These are phyloP conservation scores for Solanum sitiens DNA, from an alignment of 257 asterid species.

Conservation along the genomic window DNA sequence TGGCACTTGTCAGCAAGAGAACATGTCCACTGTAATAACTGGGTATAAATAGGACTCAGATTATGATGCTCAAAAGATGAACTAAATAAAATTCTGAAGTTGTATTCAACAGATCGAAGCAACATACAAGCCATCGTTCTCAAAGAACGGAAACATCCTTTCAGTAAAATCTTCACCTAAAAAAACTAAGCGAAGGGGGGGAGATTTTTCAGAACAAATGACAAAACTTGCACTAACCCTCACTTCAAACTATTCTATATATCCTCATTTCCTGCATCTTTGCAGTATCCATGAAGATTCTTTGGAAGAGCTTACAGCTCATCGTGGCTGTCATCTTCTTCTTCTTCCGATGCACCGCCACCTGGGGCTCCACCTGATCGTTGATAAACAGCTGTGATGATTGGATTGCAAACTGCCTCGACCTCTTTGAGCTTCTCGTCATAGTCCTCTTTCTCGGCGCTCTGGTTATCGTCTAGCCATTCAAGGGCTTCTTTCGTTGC, in stretches of 20 bases:
- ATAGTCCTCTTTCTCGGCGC: constrained; percentile 74
- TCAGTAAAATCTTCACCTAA: neutral
- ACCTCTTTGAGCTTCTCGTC: constrained; percentile 98
- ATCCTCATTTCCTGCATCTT: neutral
- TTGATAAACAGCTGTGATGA: constrained; percentile 84
- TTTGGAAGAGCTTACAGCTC: constrained; percentile 20
- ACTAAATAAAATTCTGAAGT: neutral
- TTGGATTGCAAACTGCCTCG: constrained; percentile 86
- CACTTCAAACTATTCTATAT: neutral
- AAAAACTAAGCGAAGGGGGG: neutral
- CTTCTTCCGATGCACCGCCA: constrained; percentile 35
- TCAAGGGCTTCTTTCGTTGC: constrained; percentile 90
- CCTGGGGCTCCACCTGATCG: constrained; percentile 85
- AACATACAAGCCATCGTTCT: neutral
- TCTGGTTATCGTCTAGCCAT: constrained; percentile 92
- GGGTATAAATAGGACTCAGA: neutral
- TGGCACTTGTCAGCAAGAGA: neutral
- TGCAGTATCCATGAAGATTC: neutral
- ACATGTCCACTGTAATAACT: neutral
- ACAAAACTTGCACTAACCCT: neutral
- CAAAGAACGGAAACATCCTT: neutral
- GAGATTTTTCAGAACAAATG: neutral
- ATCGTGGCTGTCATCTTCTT: constrained; percentile 46
- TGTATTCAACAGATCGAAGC: neutral
- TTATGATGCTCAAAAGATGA: neutral